Evolutionary conservation across 805 yeast species (phyloP), one percentile per base, ranked within the genome.

Genomic region (Candida sakaeoensis): DNA sequence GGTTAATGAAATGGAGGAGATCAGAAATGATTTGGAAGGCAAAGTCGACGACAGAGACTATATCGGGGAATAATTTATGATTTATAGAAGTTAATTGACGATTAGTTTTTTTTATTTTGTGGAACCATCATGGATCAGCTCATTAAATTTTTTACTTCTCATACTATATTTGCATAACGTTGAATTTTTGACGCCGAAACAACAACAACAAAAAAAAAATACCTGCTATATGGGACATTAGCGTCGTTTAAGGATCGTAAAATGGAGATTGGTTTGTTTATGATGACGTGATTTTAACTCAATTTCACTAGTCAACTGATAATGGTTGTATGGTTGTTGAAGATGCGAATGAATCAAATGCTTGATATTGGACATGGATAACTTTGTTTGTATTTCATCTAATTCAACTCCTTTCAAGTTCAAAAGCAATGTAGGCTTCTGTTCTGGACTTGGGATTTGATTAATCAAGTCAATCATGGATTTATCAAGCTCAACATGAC

Each of bases 1-100:
- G 65, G 69, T 80, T 23, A 61, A 70, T 45, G 75, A 79, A 60
- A 82, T 85, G 82, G 96, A 91, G 60, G 68, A 68, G 41, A 88
- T 89, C 54, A 85, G 89, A 65, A 70, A 70, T 37, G 76, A 71
- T 43, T 83, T 91, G 48, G 99, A 93, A 66, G 95, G 93, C 47
- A 78, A 73, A 38, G 67, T 60, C 31, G 84, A 79, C 43, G 88
- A 81, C 57, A 80, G 97, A 63, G 88, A 74, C 23, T 90, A 90
- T 54, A 79, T 46, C 23, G 45, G 23, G 17, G 39, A 40, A 17
- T 27, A 36, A 18, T 18, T 31, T 6, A 8, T 21, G 24, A 9
- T 26, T 5, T 12, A 26, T 26, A 13, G 28, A 25, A 5, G 14
- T n/a, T 10, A 25, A 25, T 25, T 10, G n/a, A 25, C 28, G n/a